Conservation (phyloP, 1,139 yeast species). For the Candida glucosophila region DNA sequence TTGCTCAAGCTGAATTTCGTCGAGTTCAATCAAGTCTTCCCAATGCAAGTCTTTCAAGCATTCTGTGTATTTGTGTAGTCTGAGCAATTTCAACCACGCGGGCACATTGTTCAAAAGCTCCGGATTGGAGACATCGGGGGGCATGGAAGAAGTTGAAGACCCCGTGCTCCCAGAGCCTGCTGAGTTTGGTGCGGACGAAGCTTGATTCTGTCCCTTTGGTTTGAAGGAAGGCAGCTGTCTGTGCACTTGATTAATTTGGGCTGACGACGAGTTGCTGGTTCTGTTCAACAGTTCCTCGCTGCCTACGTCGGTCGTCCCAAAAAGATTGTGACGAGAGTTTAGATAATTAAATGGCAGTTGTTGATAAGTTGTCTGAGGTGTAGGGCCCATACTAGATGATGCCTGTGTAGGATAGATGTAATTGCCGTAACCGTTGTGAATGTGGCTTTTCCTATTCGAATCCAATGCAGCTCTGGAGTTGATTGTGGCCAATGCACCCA, state of each 20-base stretch:
- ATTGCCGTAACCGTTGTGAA: no score
- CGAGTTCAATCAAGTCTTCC: conserved; percentile 66
- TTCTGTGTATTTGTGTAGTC: conserved; percentile 91
- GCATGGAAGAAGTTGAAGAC: conserved; percentile 34
- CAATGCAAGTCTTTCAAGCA: conserved; percentile 69
- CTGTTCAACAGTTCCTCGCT: conserved; percentile 34
- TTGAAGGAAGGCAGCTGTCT: neutral
- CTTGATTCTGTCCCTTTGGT: conserved; percentile 1
- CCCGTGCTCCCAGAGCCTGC: conserved; percentile 3
- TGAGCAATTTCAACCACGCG: conserved; percentile 80
- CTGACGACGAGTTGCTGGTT: conserved; percentile 28
- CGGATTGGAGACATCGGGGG: conserved; percentile 56
- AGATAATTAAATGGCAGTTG: no score
- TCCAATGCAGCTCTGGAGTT: conserved; percentile 55
- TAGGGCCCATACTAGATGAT: neutral
- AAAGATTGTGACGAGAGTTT: no score
- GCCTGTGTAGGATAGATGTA: conserved; percentile 5
- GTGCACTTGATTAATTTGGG: conserved; percentile 15
- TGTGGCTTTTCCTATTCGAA: conserved; percentile 41
- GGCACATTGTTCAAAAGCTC: conserved; percentile 72
- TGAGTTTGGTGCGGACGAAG: conserved; percentile 1
- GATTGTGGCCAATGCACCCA: conserved; percentile 58
- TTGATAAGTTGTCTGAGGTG: no score
- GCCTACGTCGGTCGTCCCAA: no score
- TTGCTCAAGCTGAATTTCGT: conserved; percentile 60